Evolutionary conservation across 371 early-diverging fungal species (phyloP).

Genomic region (Actinomortierella ambigua): DNA sequence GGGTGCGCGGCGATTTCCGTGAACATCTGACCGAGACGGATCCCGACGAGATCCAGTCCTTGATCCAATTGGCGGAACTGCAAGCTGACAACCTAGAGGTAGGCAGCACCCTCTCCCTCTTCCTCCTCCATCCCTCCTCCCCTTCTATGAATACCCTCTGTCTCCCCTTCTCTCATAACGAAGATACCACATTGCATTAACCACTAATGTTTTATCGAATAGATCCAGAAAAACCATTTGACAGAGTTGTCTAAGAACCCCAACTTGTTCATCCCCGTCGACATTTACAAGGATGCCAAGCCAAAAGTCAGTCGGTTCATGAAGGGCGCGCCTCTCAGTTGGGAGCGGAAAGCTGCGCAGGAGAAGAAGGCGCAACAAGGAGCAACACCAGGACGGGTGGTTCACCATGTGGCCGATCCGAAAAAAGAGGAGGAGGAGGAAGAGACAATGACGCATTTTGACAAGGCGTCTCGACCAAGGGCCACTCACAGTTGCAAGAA

Average conservation of each 20-base stretch:
- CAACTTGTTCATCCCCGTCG: conserved; percentile 42
- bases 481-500: conserved; percentile 28
- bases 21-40: conserved; percentile 26
- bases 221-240: conserved; percentile 43
- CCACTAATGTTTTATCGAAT: neutral
- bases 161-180: neutral
- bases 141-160: neutral
- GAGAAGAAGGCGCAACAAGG: conserved; percentile 24
- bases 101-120: neutral
- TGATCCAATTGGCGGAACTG: conserved; percentile 44
- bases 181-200: neutral
- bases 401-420: no score
- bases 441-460: neutral
- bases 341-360: conserved; percentile 44
- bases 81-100: conserved; percentile 43
- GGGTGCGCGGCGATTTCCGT: conserved; percentile 38
- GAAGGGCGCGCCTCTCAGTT: conserved; percentile 41
- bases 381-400: conserved; percentile 11
- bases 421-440: no score
- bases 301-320: conserved; percentile 40
- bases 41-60: conserved; percentile 25
- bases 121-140: neutral
- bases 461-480: conserved; percentile 18
- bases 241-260: conserved; percentile 45
- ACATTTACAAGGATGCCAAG: conserved; percentile 41